Percentiles rank a stretch among this genome's conserved stretches.
Evolutionary conservation across 495 filamentous ascomycete genomes (phyloP).

Genomic region (Penicillium odoratum): DNA sequence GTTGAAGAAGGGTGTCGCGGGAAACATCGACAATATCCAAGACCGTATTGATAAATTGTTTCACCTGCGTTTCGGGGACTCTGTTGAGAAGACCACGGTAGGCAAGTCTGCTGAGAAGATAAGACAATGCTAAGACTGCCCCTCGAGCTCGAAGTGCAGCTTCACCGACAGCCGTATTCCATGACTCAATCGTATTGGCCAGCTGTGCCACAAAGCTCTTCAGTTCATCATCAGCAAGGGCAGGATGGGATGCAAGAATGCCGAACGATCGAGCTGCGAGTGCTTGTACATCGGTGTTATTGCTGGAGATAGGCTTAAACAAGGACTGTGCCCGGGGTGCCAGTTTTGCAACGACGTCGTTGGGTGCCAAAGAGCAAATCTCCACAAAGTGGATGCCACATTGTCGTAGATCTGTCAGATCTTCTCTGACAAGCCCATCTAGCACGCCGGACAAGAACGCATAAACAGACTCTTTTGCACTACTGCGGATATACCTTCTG

Average conservation of each 20-base stretch:
- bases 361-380: slow-evolving; percentile 62
- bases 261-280: slow-evolving; percentile 72
- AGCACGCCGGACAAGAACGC: slow-evolving; percentile 56
- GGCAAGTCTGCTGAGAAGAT: slow-evolving; percentile 58
- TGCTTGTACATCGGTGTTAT: slow-evolving; percentile 62
- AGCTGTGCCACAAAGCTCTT: slow-evolving; percentile 42
- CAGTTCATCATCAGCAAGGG: slow-evolving; percentile 37
- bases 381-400: slow-evolving; percentile 65
- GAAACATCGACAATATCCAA: slow-evolving; percentile 50
- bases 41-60: slow-evolving; percentile 40
- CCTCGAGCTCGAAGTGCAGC: slow-evolving; percentile 62
- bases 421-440: slow-evolving; percentile 55
- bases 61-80: slow-evolving; percentile 33
- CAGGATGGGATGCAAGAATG: slow-evolving; percentile 68
- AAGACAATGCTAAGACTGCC: slow-evolving; percentile 56
- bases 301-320: slow-evolving; percentile 61
- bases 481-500: slow-evolving; percentile 46
- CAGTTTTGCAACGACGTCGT: slow-evolving; percentile 51
- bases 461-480: slow-evolving; percentile 31
- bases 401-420: slow-evolving; percentile 48
- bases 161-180: slow-evolving; percentile 61
- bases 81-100: slow-evolving; percentile 42
- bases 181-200: slow-evolving; percentile 39
- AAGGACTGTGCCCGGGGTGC: slow-evolving; percentile 50
- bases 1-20: slow-evolving; percentile 57